Conservation (phyloP, 768 basidiomycete species). For the Hericium rajendrae region DNA sequence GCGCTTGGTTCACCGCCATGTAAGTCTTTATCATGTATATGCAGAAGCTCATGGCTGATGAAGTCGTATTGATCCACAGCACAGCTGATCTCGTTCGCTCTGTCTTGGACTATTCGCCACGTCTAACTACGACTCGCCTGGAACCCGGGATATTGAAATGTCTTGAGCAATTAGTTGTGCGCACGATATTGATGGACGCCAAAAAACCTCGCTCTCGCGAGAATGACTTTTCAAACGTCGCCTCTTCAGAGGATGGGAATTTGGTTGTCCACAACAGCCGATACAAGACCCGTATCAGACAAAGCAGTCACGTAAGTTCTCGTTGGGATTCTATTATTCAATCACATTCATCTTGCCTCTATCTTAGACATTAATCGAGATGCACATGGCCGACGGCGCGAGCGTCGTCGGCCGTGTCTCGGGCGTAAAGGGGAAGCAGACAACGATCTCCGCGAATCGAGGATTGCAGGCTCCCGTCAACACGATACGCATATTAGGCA, state of each 20-base stretch:
- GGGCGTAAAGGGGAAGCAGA: background rate
- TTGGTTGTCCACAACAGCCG: slow-evolving; percentile 2
- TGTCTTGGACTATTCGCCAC: background rate
- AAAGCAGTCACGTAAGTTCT: background rate
- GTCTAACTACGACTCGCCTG: background rate
- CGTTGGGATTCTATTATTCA: background rate
- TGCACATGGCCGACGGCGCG: background rate
- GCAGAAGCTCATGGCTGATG: background rate
- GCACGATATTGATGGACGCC: background rate
- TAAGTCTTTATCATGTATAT: background rate
- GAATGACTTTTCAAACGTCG: slow-evolving; percentile 1
- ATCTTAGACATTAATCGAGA: background rate
- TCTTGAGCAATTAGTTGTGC: background rate
- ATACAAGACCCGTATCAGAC: slow-evolving; percentile 5
- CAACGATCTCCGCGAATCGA: background rate
- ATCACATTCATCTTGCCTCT: background rate
- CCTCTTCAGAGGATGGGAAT: background rate
- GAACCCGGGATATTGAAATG: background rate
- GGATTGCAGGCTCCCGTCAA: background rate
- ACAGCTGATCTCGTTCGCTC: background rate
- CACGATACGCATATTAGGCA: slow-evolving; percentile 5
- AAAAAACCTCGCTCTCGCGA: background rate
- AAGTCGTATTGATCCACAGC: background rate
- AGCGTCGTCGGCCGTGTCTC: background rate
- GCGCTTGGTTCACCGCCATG: slow-evolving; percentile 11